Conservation (phyloP, 2,329 filamentous ascomycete genomes). For the Scorias spongiosa region DNA sequence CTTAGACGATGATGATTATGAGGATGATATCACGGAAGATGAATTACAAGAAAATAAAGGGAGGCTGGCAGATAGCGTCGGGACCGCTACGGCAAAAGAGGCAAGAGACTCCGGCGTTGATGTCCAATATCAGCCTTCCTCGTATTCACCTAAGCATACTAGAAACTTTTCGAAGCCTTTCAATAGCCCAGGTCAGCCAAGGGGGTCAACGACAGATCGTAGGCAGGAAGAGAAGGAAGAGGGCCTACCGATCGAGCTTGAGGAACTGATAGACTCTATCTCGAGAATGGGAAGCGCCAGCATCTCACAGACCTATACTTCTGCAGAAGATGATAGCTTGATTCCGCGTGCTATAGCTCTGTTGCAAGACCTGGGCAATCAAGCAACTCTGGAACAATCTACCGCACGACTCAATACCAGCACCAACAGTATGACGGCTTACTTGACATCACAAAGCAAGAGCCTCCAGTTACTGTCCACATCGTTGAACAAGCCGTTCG, state of each 20-base stretch:
- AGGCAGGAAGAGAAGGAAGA: slow-evolving; percentile 25
- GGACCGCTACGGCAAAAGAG: slow-evolving; percentile 14
- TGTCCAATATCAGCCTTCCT: slow-evolving; percentile 26
- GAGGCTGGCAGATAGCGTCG: slow-evolving; percentile 1
- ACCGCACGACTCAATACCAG: slow-evolving; percentile 20
- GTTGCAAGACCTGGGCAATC: slow-evolving; percentile 21
- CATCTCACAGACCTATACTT: slow-evolving; percentile 8
- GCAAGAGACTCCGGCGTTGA: slow-evolving; percentile 32
- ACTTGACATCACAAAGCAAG: slow-evolving; percentile 60
- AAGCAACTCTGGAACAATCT: slow-evolving; percentile 18
- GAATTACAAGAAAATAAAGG: slow-evolving; percentile 4
- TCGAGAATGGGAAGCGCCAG: slow-evolving; percentile 15
- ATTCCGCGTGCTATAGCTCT: slow-evolving; percentile 17
- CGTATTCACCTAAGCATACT: slow-evolving; percentile 28
- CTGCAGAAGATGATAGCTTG: slow-evolving; percentile 16
- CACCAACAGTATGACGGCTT: slow-evolving; percentile 43
- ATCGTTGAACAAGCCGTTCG: slow-evolving; percentile 50
- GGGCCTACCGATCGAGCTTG: slow-evolving; percentile 34
- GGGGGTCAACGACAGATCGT: slow-evolving; percentile 1
- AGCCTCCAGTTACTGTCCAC: slow-evolving; percentile 59
- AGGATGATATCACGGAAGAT: slow-evolving; percentile 13
- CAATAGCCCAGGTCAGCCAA: not conserved
- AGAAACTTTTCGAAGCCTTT: slow-evolving; percentile 21
- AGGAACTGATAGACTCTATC: slow-evolving; percentile 19
- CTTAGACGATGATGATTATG: slow-evolving; percentile 16